Base-by-base conservation (phyloP, 2,329 filamentous ascomycete species). In the Pseudogymnoascus sp. region DNA sequence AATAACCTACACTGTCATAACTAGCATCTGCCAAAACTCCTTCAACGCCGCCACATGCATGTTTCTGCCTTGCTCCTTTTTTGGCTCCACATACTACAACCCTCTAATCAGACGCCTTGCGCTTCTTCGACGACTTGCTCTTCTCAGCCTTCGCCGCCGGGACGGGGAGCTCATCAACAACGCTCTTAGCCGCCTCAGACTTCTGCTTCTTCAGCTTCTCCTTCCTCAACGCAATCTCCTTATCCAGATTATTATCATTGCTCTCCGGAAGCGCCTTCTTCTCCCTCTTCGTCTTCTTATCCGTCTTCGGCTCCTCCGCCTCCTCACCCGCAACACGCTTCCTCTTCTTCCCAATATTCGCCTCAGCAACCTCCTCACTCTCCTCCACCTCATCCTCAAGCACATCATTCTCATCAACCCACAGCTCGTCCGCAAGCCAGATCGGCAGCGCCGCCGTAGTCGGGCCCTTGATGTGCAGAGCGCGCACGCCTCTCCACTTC, bases 341-440 rank as follows among this genome's bases (percentile, higher is more conserved):
- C 68, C 77, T 73, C 76, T 81, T 81, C 83, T 89, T 90, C 71
- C 83, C 83, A 37, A 85, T 76, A 72, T 86, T 86, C 68, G 83
- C 76, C 77, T 60, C 57, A 39, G 71, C 63, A 45, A 42, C 51
- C 62, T 70, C 54, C 75, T 80, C 80, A 23, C 76, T 74, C 69
- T 78, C 72, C 69, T 80, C 81, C 64, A 81, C 77, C 37, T 75
- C 77, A 39, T 81, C 79, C 67, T 81, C 78, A 37, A 95, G 79
- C 5, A 96, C 85, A 72, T 88, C 85, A 66, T 91, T 87, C 66
- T 86, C 82, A 65, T 95, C 90, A 14, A 88, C 77, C 92, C 95
- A 99, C 67, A 99, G 81, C 81, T 97, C 92, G 69, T 92, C 88
- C 4, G 93, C 90, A 73, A 96, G 79, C 90, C 92, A 99, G 73